Evolutionary conservation across 495 filamentous ascomycete species (phyloP), one percentile per base, ranked within the genome.

Genomic region (Letharia lupina): DNA sequence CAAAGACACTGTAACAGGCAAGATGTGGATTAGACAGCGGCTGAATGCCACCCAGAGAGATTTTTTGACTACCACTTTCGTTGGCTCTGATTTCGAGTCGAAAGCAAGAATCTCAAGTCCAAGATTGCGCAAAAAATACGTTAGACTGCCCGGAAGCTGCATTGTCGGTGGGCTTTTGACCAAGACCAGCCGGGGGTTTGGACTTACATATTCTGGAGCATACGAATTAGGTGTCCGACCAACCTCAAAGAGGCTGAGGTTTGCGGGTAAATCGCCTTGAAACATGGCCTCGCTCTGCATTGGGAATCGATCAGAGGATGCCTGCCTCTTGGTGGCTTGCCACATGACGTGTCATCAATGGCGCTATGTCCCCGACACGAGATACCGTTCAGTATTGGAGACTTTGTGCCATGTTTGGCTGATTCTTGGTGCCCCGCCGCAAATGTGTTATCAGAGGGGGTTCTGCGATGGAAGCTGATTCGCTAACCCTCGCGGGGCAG

Each of bases 1-100:
- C 23, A 61, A 40, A 50, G 50, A 54, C 10, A 67, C 66, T 39
- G 68, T 37, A 9, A 65, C 15, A 18, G 66, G 65, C 23, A 63
- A 56, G 18, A 65, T 16, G 44, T 68, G 61, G 44, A 62, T 40
- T 12, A 37, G 41, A 60, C 52, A 68, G 44, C 33, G 44, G 23
- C 54, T 23, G 16, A 47, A 42, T 3, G 50, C 57, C 20, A 44
- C 16, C 37, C 62, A 48, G 2, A 52, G 8, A 18, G 47, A 48
- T 23, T 56, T 62, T 0, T 59, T 40, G 37, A 66, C 31, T 7
- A 60, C 39, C n/a, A 13, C 13, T 39, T 62, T 28, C 28, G 28
- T 31, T 15, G 18, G 42, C 57, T 63, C 48, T 2, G 23, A 16
- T n/a, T 18, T 37, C 33, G 39, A 57, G 33, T 33, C 31, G 3